Evolutionary conservation across 345 rosid genomes (phyloP).

Genomic region (Limnanthes douglasii): DNA sequence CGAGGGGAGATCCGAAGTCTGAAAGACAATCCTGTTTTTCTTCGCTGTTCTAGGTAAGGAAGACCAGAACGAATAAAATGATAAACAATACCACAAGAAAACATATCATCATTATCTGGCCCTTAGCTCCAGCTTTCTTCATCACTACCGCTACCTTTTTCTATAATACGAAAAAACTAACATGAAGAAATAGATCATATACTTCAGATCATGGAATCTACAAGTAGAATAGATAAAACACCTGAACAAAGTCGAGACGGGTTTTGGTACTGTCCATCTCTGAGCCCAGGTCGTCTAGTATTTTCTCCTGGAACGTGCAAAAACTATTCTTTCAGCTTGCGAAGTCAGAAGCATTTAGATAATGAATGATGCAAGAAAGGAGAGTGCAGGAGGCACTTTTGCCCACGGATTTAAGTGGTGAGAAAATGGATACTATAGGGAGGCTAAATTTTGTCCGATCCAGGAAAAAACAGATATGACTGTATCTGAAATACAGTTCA

Average conservation of each 20-base stretch:
- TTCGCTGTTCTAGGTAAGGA: slow-evolving; percentile 30
- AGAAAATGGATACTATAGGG: too few relatives aligned
- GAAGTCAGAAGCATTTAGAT: background rate
- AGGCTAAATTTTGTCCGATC: too few relatives aligned
- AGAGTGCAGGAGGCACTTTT: too few relatives aligned
- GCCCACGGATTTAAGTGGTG: too few relatives aligned
- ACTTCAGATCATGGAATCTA: background rate
- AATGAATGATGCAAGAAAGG: too few relatives aligned
- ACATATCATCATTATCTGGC: slow-evolving; percentile 87
- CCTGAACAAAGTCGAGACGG: slow-evolving; percentile 98
- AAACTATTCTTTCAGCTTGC: slow-evolving; percentile 7
- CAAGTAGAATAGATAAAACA: slow-evolving; percentile 10
- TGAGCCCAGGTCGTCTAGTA: slow-evolving; percentile 56
- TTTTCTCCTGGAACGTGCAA: slow-evolving; percentile 52
- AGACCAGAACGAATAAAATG: slow-evolving; percentile 77
- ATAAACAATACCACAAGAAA: slow-evolving; percentile 71
- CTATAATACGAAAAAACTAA: slow-evolving; percentile 25
- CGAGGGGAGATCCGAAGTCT: too few relatives aligned
- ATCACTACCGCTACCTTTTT: slow-evolving; percentile 95
- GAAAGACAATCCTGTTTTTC: background rate
- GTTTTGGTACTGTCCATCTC: slow-evolving; percentile 93
- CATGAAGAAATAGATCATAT: too few relatives aligned
- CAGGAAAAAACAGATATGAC: too few relatives aligned
- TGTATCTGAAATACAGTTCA: too few relatives aligned
- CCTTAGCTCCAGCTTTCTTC: slow-evolving; percentile 95